phyloP scores from a whole-genome alignment of 345 rosid species.

The Hibiscus tridactylites region DNA sequence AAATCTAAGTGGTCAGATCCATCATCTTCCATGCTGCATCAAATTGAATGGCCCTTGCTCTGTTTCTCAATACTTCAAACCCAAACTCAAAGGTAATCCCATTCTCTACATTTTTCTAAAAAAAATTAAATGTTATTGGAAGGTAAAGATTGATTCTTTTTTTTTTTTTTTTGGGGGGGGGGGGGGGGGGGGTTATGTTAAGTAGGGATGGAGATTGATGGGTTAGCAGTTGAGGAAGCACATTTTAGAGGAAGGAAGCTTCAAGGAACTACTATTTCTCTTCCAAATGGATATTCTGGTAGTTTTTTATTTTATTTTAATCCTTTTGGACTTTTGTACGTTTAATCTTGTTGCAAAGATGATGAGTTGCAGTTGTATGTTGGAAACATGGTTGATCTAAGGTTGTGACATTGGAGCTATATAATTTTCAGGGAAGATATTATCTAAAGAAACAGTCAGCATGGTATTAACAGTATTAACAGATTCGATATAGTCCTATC shows the following conservation, averaged over 20 bases:
- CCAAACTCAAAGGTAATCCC: conserved; percentile 46
- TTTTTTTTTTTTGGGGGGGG: background rate
- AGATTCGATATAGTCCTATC: background rate
- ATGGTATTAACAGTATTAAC: background rate
- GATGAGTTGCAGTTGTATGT: background rate
- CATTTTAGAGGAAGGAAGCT: conserved; percentile 83
- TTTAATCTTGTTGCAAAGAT: background rate
- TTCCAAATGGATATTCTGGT: conserved; percentile 75
- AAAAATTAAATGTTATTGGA: background rate
- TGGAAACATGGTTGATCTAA: too few relatives aligned
- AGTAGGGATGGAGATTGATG: conserved; percentile 55
- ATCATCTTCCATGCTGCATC: conserved; percentile 83
- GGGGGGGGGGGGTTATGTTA: background rate
- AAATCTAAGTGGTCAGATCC: conserved; percentile 51
- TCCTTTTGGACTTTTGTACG: background rate
- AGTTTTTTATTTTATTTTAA: conserved; percentile 8
- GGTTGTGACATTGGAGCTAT: too few relatives aligned
- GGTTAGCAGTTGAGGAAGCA: conserved; percentile 56
- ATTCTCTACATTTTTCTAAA: background rate
- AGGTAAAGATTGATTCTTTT: background rate
- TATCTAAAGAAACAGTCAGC: background rate
- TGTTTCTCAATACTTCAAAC: conserved; percentile 76
- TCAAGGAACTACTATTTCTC: conserved; percentile 55
- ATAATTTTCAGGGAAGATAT: background rate
- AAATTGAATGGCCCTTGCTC: conserved; percentile 57